Conservation (phyloP, 2,329 filamentous ascomycete species). For the Botryotinia narcissicola region DNA sequence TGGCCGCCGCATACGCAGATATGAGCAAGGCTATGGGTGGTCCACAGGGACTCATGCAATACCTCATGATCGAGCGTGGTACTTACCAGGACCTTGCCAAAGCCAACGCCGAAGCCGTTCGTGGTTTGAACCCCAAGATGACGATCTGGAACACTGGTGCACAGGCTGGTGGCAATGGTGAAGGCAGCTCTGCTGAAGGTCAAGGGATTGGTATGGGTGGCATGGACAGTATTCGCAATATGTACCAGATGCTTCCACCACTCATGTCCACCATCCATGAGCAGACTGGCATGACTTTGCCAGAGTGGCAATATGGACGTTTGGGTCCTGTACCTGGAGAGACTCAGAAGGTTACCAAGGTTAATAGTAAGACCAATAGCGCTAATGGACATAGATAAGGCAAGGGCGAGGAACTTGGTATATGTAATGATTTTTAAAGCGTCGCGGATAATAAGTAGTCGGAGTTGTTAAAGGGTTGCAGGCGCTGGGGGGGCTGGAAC, state of each 20-base stretch:
- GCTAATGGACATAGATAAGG: neutral
- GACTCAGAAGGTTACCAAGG: slow-evolving; percentile 24
- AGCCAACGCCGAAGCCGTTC: slow-evolving; percentile 73
- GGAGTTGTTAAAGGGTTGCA: neutral
- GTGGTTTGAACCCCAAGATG: slow-evolving; percentile 83
- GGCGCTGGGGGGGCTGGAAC: too few species aligned
- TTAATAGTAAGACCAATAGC: slow-evolving; percentile 24
- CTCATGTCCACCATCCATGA: slow-evolving; percentile 83
- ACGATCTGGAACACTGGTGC: slow-evolving; percentile 82
- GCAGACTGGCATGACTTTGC: slow-evolving; percentile 79
- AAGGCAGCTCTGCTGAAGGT: slow-evolving; percentile 27
- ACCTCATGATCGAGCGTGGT: slow-evolving; percentile 83
- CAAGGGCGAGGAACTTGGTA: neutral
- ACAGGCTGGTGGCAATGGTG: slow-evolving; percentile 40
- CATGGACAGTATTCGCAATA: slow-evolving; percentile 67
- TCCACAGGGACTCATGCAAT: slow-evolving; percentile 74
- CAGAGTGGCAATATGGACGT: slow-evolving; percentile 69
- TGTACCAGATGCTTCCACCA: slow-evolving; percentile 78
- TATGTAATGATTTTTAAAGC: neutral
- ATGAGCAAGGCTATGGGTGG: slow-evolving; percentile 73
- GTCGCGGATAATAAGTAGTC: too few species aligned
- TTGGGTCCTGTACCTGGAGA: slow-evolving; percentile 38
- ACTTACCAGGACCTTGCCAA: slow-evolving; percentile 75
- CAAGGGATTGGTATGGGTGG: slow-evolving; percentile 50
- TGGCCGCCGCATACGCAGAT: slow-evolving; percentile 76